Conservation (phyloP, 1,139 yeast genomes). For the Diutina scorzettiae region DNA sequence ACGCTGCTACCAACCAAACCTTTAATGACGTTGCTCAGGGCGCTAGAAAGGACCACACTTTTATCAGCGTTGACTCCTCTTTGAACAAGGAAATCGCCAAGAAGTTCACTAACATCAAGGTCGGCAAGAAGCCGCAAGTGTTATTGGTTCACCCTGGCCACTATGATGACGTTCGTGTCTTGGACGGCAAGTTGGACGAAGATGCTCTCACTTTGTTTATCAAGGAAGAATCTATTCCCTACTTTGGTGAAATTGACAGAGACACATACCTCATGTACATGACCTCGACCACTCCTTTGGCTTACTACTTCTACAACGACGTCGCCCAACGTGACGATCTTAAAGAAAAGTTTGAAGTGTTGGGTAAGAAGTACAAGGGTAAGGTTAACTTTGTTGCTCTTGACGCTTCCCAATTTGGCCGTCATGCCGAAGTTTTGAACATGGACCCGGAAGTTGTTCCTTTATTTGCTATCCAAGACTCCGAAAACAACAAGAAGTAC, state of each 20-base stretch:
- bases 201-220: conserved; percentile 44
- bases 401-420: conserved; percentile 72
- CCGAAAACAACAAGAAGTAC: conserved; percentile 56
- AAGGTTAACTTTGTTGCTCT: conserved; percentile 78
- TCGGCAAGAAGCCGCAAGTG: conserved; percentile 32
- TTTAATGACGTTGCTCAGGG: not conserved
- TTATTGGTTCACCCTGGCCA: conserved; percentile 32
- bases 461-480: conserved; percentile 78
- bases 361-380: conserved; percentile 73
- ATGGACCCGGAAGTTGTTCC: conserved; percentile 78
- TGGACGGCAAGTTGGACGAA: conserved; percentile 11
- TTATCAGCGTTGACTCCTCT: conserved; percentile 17
- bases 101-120: conserved; percentile 4
- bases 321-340: conserved; percentile 55
- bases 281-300: conserved; percentile 64
- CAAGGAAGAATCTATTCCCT: conserved; percentile 64
- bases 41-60: not conserved
- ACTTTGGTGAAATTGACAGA: conserved; percentile 84
- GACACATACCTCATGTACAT: conserved; percentile 69
- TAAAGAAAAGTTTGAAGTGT: conserved; percentile 38
- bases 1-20: not conserved
- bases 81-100: conserved; percentile 2
- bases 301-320: conserved; percentile 72
- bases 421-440: conserved; percentile 82
- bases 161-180: conserved; percentile 21